A percentile compares a stretch with the other conserved stretches of the same genome.
Evolutionary conservation across 1,284 basidiomycete genomes (phyloP).

Genomic region (Mycena sp.): DNA sequence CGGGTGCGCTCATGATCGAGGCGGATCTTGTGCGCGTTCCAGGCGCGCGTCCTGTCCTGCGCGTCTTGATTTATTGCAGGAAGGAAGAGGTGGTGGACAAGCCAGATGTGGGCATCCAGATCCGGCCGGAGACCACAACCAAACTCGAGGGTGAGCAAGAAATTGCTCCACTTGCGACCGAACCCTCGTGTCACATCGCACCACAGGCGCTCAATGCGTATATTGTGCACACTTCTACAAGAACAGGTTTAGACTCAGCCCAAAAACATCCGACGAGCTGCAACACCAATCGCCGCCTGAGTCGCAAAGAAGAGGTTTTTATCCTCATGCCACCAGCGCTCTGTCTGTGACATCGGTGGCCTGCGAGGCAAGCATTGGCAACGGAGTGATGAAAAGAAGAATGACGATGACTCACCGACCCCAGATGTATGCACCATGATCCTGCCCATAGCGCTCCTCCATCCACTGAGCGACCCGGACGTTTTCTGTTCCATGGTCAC

Average conservation of each 20-base stretch:
- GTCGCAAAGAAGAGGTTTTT: no score
- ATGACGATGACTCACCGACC: no score
- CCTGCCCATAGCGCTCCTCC: no score
- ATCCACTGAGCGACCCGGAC: constrained; percentile 3
- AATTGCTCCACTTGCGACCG: constrained; percentile 7
- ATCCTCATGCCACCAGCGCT: no score
- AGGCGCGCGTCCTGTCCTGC: not conserved
- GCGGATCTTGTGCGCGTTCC: constrained; percentile 12
- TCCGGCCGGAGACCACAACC: not conserved
- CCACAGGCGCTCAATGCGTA: constrained; percentile 11
- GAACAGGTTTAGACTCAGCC: no score
- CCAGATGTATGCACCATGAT: no score
- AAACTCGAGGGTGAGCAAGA: constrained; percentile 5
- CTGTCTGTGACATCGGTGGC: no score
- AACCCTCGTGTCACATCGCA: constrained; percentile 8
- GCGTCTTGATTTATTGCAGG: constrained; percentile 6
- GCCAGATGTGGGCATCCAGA: not conserved
- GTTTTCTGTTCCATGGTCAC: constrained; percentile 9
- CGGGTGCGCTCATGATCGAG: not conserved
- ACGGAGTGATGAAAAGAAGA: no score
- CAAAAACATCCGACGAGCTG: no score
- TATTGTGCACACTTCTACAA: no score
- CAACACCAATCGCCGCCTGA: no score
- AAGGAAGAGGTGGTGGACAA: not conserved
- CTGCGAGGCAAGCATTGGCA: no score